Base-by-base conservation (phyloP, 257 asterid species). In the Mentha longifolia region DNA sequence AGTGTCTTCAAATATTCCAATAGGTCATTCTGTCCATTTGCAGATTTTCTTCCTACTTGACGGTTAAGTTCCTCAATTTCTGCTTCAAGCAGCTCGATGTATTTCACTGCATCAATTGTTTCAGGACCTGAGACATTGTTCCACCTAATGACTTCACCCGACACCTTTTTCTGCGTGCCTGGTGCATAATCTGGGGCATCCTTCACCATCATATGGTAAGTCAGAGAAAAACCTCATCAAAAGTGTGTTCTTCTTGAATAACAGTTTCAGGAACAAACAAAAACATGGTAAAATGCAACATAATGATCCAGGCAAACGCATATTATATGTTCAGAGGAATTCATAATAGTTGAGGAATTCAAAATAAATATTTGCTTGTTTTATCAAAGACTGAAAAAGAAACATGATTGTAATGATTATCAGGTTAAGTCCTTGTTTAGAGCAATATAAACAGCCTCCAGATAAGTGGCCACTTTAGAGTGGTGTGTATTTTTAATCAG, bases 61-160 rank as follows among this genome's bases (percentile, higher is more conserved):
- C 83, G 84, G 81, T 86, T 91, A 65, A 95, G 94, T 83, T 95
- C 99, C 77, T 95, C 99, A 20, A 95, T 90, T 81, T 95, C 98
- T 46, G 96, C 90, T 86, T 95, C 99, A 59, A 95, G 96, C 47
- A 95, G 85, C 82, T 95, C 99, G 1, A 95, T 95, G 86, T 95
- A 95, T 81, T 92, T 95, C 77, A 89, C 90, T 13, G 97, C 99
- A 60, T 95, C 98, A 31, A 95, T 82, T 76, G 84, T 79, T 75
- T 95, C 99, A 56, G 92, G 89, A 57, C 99, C 99, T 22, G 98
- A 85, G 71, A 89, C 70, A 60, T 88, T 88, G 76, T 88, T 95
- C 99, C 99, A 95, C 79, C 97, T 87, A 82, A 95, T 86, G 55
- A 95, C 97, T 80, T 95, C 99, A 70, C 99, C 99, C 13, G 88